These are phyloP conservation scores for Antrodiella citrinella DNA, from an alignment of 768 basidiomycete genomes.

Conservation along the genomic window DNA sequence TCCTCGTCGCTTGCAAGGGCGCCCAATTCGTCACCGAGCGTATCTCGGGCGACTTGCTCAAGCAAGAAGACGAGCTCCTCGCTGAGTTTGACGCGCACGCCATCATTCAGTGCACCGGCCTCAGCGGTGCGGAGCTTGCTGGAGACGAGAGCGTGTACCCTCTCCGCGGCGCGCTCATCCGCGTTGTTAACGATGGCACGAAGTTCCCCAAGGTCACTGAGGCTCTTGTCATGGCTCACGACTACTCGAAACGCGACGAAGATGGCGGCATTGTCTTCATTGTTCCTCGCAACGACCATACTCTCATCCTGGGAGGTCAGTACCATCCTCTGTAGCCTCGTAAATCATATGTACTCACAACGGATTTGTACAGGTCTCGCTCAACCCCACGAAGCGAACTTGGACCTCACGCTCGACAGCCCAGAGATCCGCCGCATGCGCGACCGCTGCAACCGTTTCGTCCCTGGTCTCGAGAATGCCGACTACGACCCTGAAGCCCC, in stretches of 20 bases:
- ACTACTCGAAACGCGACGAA: slow-evolving; percentile 20
- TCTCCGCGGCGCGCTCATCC: slow-evolving; percentile 27
- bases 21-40: slow-evolving; percentile 21
- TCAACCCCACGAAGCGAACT: slow-evolving; percentile 10
- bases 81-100: slow-evolving; percentile 21
- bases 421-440: slow-evolving; percentile 14
- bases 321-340: neutral
- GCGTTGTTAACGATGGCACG: slow-evolving; percentile 26
- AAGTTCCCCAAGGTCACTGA: slow-evolving; percentile 27
- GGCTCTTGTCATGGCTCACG: slow-evolving; percentile 26
- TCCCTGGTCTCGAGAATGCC: slow-evolving; percentile 12
- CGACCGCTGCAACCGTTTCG: slow-evolving; percentile 12
- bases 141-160: slow-evolving; percentile 28
- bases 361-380: slow-evolving; percentile 8
- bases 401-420: slow-evolving; percentile 16
- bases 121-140: slow-evolving; percentile 24
- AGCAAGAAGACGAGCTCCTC: slow-evolving; percentile 17
- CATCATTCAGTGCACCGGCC: slow-evolving; percentile 31
- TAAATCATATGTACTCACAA: neutral
- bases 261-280: slow-evolving; percentile 25
- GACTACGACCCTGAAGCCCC: slow-evolving; percentile 11
- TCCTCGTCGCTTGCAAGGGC: slow-evolving; percentile 20
- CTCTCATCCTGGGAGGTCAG: slow-evolving; percentile 24
- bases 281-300: slow-evolving; percentile 25
- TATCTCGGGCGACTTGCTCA: slow-evolving; percentile 25